These are phyloP conservation scores for Penicillium sp. DNA, from an alignment of 2,329 filamentous ascomycete genomes.

Conservation along the genomic window DNA sequence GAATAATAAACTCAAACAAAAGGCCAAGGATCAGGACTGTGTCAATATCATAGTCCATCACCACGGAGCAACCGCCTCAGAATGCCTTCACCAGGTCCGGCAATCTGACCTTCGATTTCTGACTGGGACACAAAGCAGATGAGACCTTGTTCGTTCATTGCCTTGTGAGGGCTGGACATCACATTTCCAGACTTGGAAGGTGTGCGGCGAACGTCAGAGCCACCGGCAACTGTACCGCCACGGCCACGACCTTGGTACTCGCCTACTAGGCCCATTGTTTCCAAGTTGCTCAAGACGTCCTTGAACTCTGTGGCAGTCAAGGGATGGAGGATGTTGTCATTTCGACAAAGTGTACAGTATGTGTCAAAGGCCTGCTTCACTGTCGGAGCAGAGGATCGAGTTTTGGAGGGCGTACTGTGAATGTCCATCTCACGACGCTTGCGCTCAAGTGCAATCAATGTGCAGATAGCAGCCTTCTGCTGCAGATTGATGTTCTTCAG, in stretches of 20 bases:
- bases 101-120: conserved; percentile 72
- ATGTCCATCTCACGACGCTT: conserved; percentile 53
- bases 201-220: conserved; percentile 58
- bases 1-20: background rate
- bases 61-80: conserved; percentile 42
- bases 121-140: conserved; percentile 78
- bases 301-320: conserved; percentile 90
- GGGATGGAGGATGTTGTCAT: conserved; percentile 85
- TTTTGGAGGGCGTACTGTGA: conserved; percentile 61
- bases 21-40: background rate
- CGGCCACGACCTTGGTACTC: conserved; percentile 69
- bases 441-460: conserved; percentile 83
- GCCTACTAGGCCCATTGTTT: conserved; percentile 80
- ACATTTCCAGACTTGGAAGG: conserved; percentile 67
- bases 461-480: conserved; percentile 91
- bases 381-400: conserved; percentile 65
- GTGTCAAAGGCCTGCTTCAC: conserved; percentile 81
- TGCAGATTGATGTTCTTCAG: conserved; percentile 89
- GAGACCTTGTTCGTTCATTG: conserved; percentile 73
- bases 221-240: conserved; percentile 58
- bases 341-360: conserved; percentile 79
- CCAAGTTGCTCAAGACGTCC: conserved; percentile 85
- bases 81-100: conserved; percentile 53
- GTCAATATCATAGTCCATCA: conserved; percentile 32
- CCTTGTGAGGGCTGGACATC: conserved; percentile 53